Conservation (phyloP, 257 asterid genomes). For the Plantago major region DNA sequence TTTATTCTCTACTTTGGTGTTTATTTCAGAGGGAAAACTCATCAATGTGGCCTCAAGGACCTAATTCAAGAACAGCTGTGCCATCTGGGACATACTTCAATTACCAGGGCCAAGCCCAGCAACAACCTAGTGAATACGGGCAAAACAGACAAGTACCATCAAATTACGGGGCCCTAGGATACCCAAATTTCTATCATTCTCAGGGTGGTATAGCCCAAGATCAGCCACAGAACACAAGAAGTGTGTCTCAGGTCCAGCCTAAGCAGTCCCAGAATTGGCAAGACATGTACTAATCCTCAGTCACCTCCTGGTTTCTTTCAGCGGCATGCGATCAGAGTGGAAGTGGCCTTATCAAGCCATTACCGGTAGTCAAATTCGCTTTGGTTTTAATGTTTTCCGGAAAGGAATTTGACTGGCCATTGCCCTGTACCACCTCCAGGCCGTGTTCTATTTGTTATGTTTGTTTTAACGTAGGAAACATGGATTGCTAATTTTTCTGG, state of each 20-base stretch:
- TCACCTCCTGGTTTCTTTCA: conserved; percentile 26
- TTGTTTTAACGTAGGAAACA: conserved; percentile 28
- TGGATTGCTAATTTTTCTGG: conserved; percentile 28
- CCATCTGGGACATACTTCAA: conserved; percentile 58
- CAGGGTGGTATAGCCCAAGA: conserved; percentile 59
- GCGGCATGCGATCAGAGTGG: conserved; percentile 43
- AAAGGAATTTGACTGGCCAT: conserved; percentile 30
- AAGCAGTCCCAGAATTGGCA: conserved; percentile 81
- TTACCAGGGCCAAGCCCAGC: conserved; percentile 67
- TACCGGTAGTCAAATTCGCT: conserved; percentile 2
- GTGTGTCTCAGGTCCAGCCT: conserved; percentile 60
- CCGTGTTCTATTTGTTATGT: conserved; percentile 23
- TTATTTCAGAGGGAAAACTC: conserved; percentile 57
- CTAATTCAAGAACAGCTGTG: conserved; percentile 64
- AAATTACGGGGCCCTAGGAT: conserved; percentile 60
- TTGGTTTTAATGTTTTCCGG: conserved; percentile 11
- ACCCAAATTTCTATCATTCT: conserved; percentile 65
- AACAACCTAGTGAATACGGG: conserved; percentile 58
- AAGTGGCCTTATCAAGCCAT: conserved; percentile 33
- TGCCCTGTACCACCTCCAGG: conserved; percentile 32
- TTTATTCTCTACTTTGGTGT: too few relatives aligned
- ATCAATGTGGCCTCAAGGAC: conserved; percentile 77
- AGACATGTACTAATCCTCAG: conserved; percentile 50
- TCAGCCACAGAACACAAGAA: conserved; percentile 66
- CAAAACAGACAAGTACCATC: conserved; percentile 70